A percentile compares a stretch with the other conserved stretches of the same genome.
phyloP scores from a whole-genome alignment of 2,329 filamentous ascomycete species.

The Cladosporium sp. region DNA sequence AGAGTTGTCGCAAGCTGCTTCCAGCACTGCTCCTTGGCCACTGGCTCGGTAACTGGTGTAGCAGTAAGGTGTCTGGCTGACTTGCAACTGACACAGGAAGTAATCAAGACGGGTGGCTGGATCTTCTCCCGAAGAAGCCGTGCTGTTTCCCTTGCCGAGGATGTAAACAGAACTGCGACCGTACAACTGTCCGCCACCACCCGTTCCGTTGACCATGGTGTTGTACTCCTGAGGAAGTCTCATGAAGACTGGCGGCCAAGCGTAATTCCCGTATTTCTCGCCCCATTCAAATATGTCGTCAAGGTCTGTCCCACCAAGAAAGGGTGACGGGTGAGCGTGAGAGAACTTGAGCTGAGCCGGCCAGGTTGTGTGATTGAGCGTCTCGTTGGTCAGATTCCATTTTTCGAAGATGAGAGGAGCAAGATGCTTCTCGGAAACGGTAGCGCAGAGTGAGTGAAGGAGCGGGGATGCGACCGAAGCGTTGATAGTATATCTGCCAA shows the following conservation, averaged over 20 bases:
- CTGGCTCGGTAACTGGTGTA: conserved; percentile 58
- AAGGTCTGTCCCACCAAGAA: conserved; percentile 43
- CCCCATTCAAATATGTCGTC: conserved; percentile 74
- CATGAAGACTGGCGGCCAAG: conserved; percentile 45
- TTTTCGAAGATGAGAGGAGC: conserved; percentile 63
- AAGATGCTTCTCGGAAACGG: conserved; percentile 62
- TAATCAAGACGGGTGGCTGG: conserved; percentile 43
- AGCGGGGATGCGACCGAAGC: conserved; percentile 71
- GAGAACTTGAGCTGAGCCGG: conserved; percentile 20
- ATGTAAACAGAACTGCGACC: conserved; percentile 65
- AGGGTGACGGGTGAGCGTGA: conserved; percentile 20
- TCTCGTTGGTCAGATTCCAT: conserved; percentile 54
- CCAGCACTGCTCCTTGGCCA: conserved; percentile 59
- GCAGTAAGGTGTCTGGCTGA: conserved; percentile 65
- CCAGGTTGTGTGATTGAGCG: conserved; percentile 24
- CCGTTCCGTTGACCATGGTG: conserved; percentile 61
- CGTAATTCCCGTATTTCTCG: conserved; percentile 43
- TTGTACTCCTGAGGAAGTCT: conserved; percentile 64
- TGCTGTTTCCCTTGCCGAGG: conserved; percentile 54
- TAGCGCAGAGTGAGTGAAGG: conserved; percentile 73
- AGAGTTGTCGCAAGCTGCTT: conserved; percentile 57
- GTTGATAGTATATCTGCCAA: conserved; percentile 68
- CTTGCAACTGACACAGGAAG: conserved; percentile 68
- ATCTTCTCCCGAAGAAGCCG: conserved; percentile 14
- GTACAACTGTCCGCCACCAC: conserved; percentile 23